Evolutionary conservation across 176 grass and related monocot genomes (phyloP), one percentile per base, ranked within the genome.

Genomic region (Paspalum notatum): DNA sequence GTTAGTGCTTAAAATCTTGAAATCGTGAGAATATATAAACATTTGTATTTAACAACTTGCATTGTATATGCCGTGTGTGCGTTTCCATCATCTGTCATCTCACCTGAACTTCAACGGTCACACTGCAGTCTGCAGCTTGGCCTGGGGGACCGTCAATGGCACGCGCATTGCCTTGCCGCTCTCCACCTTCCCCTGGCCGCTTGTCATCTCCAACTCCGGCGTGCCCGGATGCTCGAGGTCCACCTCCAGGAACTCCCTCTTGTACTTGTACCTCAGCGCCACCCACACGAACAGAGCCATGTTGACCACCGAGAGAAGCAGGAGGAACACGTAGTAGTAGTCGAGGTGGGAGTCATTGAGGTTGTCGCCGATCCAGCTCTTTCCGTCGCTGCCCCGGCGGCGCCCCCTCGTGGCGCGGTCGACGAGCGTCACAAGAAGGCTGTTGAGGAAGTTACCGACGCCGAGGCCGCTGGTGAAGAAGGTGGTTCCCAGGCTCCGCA

Each of bases 281-380:
- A 88, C 58, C 86, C 80, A 89, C 14, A 91, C 54, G 68, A 94
- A 94, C 7, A 82, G 48, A 3, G 11, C 86, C 63, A 89, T 62
- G 85, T 94, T 94, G n/a, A 79, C 3, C 54, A 69, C 57, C 41
- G 86, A 82, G 79, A 94, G 55, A 4, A 77, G 60, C 65, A 91
- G 76, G 25, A 94, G 77, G 83, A 94, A 91, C 11, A 37, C 76
- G 75, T 89, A 94, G 84, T 91, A 94, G 74, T 89, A 91, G 61
- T 94, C 92, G 51, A 94, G 75, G 75, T 81, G 92, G 24, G 89
- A 91, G 68, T 87, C 72, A 66, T 94, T 94, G 13, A 91, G 71
- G 81, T 94, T 91, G 72, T 91, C 80, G 68, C 84, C 89, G 15
- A 94, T 94, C 92, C 89, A 94, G 58, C 89, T 94, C 83, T 71